Evolutionary conservation across 2,329 filamentous ascomycete genomes (phyloP), one percentile per base, ranked within the genome.

Genomic region (Fusarium burgessii): DNA sequence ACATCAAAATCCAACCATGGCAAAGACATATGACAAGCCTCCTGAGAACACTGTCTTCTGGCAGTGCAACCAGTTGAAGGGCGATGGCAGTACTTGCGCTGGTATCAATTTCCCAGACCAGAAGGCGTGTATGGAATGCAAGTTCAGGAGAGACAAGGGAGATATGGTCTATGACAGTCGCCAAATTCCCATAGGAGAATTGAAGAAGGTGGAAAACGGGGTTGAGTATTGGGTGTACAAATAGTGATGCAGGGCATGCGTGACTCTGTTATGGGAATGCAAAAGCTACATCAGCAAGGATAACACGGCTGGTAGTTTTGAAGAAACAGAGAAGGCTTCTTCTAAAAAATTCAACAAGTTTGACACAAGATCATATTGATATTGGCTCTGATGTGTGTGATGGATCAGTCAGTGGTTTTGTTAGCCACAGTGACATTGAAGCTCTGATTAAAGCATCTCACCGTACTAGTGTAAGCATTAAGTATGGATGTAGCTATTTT

Each of bases 201-300:
- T 25, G 12, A 10, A 3, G 17, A 18, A 15, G 12, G 32, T 35
- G 8, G 20, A 36, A 3, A 17, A 17, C 3, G 2, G 2, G 6
- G 47, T 15, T 8, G 47, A 35, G 47, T 3, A n/a, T 11, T 50
- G 17, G 47, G 12, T 25, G 20, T 12, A 50, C 29, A 29, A 29
- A 29, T 8, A 8, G 29, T 11, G 18, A 8, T 3, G 6, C 23
- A 4, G 6, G 3, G 1, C 2, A n/a, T 4, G 8, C 17, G 2
- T 2, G 5, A 7, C 8, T 4, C 7, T 6, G 14, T 1, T 2
- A 14, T 3, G 2, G 27, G 4, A 9, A 9, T 6, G 11, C 20
- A 14, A 1, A 17, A 18, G 29, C 3, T 3, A 14, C 3, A 18
- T 11, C 3, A 2, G 10, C 12, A 1, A 6, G 18, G 29, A 9